Evolutionary conservation across 805 yeast species (phyloP), one percentile per base, ranked within the genome.

Genomic region (Komagataella mondaviorum): DNA sequence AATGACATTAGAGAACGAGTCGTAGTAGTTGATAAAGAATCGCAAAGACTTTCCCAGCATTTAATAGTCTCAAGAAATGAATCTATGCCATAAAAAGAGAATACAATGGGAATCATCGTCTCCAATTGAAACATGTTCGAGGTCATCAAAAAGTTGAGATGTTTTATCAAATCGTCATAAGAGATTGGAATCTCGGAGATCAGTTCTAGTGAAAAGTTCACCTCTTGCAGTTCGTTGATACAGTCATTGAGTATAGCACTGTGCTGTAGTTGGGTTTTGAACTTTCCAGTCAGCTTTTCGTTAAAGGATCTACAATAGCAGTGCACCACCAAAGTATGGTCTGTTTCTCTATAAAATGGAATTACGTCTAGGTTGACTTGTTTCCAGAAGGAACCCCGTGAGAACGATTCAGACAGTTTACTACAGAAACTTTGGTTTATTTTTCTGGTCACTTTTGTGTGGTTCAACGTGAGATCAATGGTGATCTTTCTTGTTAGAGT

Each of bases 101-200:
- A 64, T 14, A 59, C 58, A 22, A 67, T 48, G 1, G 71, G 71
- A n/a, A 55, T 53, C 3, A 44, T 30, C 4, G 47, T n/a, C 47
- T 63, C 65, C 18, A 65, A 51, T 7, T 57, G 48, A 36, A 61
- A 10, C 16, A 57, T 56, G 23, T 57, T 54, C 48, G 63, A 55
- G 8, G 59, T 51, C 56, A 64, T 51, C 8, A 59, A 47, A 49
- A 60, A 61, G 51, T 66, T 65, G 43, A 64, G 53, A 51, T 59
- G 59, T 8, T 57, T 49, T 6, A 57, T 16, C 49, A 47, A 10
- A 8, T n/a, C 49, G 10, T n/a, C 23, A 30, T 30, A 30, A 12
- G 14, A 10, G 14, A 30, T 30, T 30, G 39, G 39, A 4, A 4
- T 30, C 14, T 12, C 14, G 8, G 39, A 30, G 39, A 30, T 30